Base-by-base conservation (phyloP, 306 rosid genomes). In the Begonia loranthoides region DNA sequence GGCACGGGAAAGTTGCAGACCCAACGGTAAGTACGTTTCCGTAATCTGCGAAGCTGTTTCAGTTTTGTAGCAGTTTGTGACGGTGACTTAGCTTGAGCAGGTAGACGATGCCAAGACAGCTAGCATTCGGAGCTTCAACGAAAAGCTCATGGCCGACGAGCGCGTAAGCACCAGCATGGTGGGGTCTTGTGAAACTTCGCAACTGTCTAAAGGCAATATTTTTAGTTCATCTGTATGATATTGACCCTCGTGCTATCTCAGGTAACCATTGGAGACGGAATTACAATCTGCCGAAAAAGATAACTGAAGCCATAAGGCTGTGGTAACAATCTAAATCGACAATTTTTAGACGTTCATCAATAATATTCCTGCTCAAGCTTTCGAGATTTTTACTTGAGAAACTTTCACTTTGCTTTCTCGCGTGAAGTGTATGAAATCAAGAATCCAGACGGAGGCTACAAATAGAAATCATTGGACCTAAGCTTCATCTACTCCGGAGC, bases 191-290 rank as follows among this genome's bases (percentile, higher is more conserved):
- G 19, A 28, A 28, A 28, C 2, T 6, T 6, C 4, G 34, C 6
- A 4, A 28, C 7, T 2, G 4, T 28, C 4, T 41, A 7, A 55
- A 28, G 50, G 58, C 60, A 52, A 45, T 44, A n/a, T 40, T 53
- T 16, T 38, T 17, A 54, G 50, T 53, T 53, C 34, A 6, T 45
- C 9, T 50, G 14, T 61, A 12, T 66, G 50, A 57, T 57, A 2
- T 24, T 33, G n/a, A 57, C 38, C 13, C 61, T 45, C 50, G 62
- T 50, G 62, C 68, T 22, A 34, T 57, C 34, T 65, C 63, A 89
- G 97, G 95, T 89, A 47, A 85, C 97, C 12, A 85, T 89, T 16
- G 97, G 97, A 66, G 97, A 89, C 70, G 97, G 97, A 55, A 85
- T 89, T 66, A 89, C 95, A 41, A 82, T 89, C 53, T 85, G 97